A percentile compares a stretch with the other conserved stretches of the same genome.
phyloP scores from a whole-genome alignment of 1,139 yeast species.

The Candida labiduridarum region DNA sequence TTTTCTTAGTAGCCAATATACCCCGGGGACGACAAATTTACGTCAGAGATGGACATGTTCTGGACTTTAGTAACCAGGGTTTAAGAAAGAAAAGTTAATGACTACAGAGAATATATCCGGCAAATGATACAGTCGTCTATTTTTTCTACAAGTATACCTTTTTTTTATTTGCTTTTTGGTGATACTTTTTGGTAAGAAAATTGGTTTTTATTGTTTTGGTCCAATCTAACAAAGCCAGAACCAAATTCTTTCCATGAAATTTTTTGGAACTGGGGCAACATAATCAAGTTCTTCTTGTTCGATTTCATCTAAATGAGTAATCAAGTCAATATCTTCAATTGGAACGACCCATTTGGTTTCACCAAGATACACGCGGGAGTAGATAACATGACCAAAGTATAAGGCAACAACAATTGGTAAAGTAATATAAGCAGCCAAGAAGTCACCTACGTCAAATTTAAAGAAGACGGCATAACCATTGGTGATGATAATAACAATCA shows the following conservation, averaged over 20 bases:
- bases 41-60: too few species aligned
- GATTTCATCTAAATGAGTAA: conserved; percentile 46
- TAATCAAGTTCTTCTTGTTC: conserved; percentile 40
- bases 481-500: conserved; percentile 57
- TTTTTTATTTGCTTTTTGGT: not conserved
- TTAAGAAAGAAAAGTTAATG: not conserved
- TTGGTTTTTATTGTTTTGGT: not conserved
- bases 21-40: not conserved
- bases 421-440: conserved; percentile 67
- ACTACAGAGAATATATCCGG: not conserved
- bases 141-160: not conserved
- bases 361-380: conserved; percentile 33
- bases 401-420: conserved; percentile 54
- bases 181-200: too few species aligned
- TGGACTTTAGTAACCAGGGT: too few species aligned
- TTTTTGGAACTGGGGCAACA: conserved; percentile 31
- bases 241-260: conserved; percentile 39
- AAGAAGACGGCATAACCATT: conserved; percentile 73
- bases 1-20: not conserved
- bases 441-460: conserved; percentile 52
- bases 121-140: not conserved
- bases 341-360: not conserved
- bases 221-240: conserved; percentile 33
- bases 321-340: conserved; percentile 41
- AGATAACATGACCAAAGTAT: conserved; percentile 39